phyloP scores from a whole-genome alignment of 495 filamentous ascomycete species.

The Neurospora sp. region DNA sequence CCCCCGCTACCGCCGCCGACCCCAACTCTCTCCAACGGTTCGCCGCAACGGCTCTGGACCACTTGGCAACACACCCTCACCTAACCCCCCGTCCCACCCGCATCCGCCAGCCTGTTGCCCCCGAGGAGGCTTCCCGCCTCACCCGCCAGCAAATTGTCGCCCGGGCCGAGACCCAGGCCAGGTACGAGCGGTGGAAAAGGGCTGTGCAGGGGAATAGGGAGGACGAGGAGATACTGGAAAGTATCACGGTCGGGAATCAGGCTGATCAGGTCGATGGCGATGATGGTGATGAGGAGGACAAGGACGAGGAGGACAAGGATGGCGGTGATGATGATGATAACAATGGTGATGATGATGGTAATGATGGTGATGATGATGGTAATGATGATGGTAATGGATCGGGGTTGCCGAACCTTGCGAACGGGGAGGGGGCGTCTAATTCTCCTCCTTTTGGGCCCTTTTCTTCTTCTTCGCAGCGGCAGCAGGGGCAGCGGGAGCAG shows the following conservation, averaged over 20 bases:
- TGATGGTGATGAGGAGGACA: background rate
- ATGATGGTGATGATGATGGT: background rate
- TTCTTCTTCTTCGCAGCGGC: background rate
- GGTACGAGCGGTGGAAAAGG: rapidly evolving
- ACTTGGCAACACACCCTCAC: background rate
- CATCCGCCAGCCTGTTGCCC: background rate
- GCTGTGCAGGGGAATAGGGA: background rate
- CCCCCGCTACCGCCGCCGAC: background rate
- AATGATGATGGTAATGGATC: background rate
- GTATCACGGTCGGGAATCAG: background rate
- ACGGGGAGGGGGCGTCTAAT: no score
- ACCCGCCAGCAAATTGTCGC: background rate
- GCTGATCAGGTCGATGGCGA: background rate
- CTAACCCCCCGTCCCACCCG: background rate
- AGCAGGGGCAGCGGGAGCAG: background rate
- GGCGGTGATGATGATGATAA: background rate
- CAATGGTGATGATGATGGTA: background rate
- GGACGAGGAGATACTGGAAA: background rate
- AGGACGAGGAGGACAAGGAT: no score
- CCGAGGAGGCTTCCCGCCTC: background rate
- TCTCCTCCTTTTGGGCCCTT: no score
- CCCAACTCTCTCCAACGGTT: background rate
- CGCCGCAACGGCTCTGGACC: background rate
- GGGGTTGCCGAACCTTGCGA: background rate
- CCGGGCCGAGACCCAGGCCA: background rate